Evolutionary conservation across 176 grass and related monocot species (phyloP).

Genomic region (Alopecurus myosuroides): DNA sequence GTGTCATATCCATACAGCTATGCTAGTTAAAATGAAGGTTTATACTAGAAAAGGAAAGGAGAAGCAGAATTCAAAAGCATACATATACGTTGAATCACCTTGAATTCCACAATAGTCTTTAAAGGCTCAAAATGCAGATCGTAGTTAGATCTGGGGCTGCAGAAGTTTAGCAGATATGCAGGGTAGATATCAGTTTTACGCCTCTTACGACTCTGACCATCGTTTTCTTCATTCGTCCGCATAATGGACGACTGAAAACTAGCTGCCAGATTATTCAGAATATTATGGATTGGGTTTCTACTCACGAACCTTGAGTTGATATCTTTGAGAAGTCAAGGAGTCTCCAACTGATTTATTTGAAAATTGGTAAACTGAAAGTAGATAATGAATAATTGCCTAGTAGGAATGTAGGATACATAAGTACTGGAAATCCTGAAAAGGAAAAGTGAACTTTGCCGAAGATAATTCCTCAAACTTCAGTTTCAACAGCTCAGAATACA

Average conservation of each 20-base stretch:
- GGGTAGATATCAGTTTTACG: slow-evolving; percentile 55
- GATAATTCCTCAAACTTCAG: slow-evolving; percentile 13
- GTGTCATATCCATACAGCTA: not conserved
- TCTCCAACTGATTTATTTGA: slow-evolving; percentile 25
- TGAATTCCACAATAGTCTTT: slow-evolving; percentile 92
- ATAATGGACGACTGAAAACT: slow-evolving; percentile 39
- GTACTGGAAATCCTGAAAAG: slow-evolving; percentile 89
- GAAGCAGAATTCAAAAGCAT: slow-evolving; percentile 20
- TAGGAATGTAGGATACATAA: slow-evolving; percentile 95
- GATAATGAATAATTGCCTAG: not conserved
- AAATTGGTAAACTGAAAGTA: slow-evolving; percentile 21
- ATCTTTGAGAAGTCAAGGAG: slow-evolving; percentile 65
- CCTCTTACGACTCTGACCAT: slow-evolving; percentile 59
- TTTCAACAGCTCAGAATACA: not conserved
- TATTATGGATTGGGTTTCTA: slow-evolving; percentile 76
- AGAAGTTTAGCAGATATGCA: slow-evolving; percentile 78
- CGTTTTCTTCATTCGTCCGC: slow-evolving; percentile 32
- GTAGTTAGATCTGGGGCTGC: slow-evolving; percentile 70
- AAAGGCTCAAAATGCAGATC: slow-evolving; percentile 85
- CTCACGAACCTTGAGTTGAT: slow-evolving; percentile 91
- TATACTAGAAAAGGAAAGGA: not conserved
- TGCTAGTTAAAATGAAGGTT: slow-evolving; percentile 14
- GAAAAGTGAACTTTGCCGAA: slow-evolving; percentile 36
- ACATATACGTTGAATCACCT: slow-evolving; percentile 40
- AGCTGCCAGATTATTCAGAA: slow-evolving; percentile 75